Base-by-base conservation (phyloP, 129 eudicot species). In the Deinandra increscens region DNA sequence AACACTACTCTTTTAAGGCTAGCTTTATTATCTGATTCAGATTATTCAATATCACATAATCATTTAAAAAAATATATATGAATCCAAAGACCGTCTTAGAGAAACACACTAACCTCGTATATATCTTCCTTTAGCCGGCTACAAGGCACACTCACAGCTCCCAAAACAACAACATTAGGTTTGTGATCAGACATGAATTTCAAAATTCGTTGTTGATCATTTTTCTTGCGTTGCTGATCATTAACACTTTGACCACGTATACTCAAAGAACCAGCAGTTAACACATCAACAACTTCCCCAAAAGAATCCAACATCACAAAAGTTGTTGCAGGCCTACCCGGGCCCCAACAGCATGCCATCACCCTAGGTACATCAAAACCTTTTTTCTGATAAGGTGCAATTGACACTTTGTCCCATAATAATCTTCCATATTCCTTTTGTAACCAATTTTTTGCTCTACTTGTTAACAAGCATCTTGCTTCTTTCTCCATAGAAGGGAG, bases 341-440 rank as follows among this genome's bases (percentile, higher is more conserved):
- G 96, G 38, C 96, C 97, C 97, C 97, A 91, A 74, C 97, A 91
- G 78, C 97, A 88, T 59, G 96, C 97, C 96, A 91, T 73, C 45
- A 91, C 96, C 70, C 97, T 86, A 6, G 97, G 96, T 68, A 88
- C 46, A 60, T 87, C 88, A 77, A 49, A 78, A 63, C 86, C 97
- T 60, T 82, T 86, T 54, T 82, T 78, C 78, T 78, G 85, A 76
- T 91, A 91, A 19, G 96, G 96, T 50, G 85, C 84, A 72, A 84
- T 87, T 42, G 96, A 85, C 14, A 91, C 94, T 83, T 82, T 91
- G 17, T 76, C 78, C 87, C 88, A 88, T 41, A 91, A 75, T 5
- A 73, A 49, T 45, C 79, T 80, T 41, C 97, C 97, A 75, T 85
- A 91, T 43, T 91, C 91, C 84, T 69, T 41, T 19, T 74, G 82